A percentile compares a stretch with the other conserved stretches of the same genome.
phyloP scores from a whole-genome alignment of 2,329 filamentous ascomycete species.

The Colletotrichum limetticola region DNA sequence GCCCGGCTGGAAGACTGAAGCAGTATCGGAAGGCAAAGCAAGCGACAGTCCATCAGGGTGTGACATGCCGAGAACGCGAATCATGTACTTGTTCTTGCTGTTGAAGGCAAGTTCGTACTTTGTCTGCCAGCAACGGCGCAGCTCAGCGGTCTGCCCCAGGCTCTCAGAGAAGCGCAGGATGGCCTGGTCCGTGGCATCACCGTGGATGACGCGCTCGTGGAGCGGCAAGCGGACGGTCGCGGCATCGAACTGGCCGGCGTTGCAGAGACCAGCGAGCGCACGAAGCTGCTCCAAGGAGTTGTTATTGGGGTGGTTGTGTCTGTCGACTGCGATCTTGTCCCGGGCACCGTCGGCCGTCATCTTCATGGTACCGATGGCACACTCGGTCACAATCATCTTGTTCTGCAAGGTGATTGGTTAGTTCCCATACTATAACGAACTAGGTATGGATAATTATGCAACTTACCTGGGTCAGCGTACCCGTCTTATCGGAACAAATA shows the following conservation, averaged over 20 bases:
- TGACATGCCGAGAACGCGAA: conserved; percentile 66
- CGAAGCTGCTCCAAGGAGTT: conserved; percentile 68
- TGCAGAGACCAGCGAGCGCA: conserved; percentile 74
- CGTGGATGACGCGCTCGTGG: conserved; percentile 72
- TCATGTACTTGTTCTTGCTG: conserved; percentile 87
- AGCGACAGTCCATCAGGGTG: conserved; percentile 40
- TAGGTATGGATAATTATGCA: neutral
- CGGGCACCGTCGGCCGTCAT: conserved; percentile 63
- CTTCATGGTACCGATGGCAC: conserved; percentile 64
- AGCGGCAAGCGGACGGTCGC: conserved; percentile 69
- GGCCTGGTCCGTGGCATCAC: conserved; percentile 81
- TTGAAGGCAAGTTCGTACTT: conserved; percentile 80
- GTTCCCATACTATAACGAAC: neutral
- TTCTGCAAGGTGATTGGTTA: conserved; percentile 56
- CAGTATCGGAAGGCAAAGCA: conserved; percentile 35
- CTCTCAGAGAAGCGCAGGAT: conserved; percentile 77
- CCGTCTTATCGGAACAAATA: conserved; percentile 83
- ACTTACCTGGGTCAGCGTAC: conserved; percentile 69
- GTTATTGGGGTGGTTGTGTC: conserved; percentile 41
- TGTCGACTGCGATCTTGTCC: conserved; percentile 46
- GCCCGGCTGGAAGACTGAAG: conserved; percentile 38
- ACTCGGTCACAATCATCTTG: conserved; percentile 79
- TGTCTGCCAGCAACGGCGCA: conserved; percentile 72
- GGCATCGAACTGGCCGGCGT: conserved; percentile 79
- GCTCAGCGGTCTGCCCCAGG: conserved; percentile 68